Conservation (phyloP, 371 early-diverging fungal genomes). For the Haplosporangium sp. region DNA sequence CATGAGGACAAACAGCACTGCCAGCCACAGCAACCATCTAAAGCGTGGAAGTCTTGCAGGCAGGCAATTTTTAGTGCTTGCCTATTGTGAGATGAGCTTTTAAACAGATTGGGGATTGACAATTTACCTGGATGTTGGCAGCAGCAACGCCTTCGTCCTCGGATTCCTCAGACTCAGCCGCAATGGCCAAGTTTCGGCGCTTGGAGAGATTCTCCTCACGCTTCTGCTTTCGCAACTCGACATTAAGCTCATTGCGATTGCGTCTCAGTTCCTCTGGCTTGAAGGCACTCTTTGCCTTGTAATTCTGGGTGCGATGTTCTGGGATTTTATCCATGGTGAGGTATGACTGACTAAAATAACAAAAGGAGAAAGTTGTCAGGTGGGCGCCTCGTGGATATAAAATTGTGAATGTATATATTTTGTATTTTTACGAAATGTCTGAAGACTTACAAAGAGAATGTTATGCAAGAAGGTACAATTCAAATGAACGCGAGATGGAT, state of each 20-base stretch:
- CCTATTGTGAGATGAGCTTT: too few relatives aligned
- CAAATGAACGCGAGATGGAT: conserved; percentile 20
- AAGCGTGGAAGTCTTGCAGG: neutral
- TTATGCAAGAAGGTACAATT: neutral
- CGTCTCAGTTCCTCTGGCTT: conserved; percentile 94
- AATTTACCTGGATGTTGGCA: conserved; percentile 62
- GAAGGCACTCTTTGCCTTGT: conserved; percentile 89
- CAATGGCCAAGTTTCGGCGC: conserved; percentile 85
- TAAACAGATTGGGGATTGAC: neutral
- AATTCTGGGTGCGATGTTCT: conserved; percentile 77
- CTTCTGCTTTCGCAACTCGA: conserved; percentile 96
- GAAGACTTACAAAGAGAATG: conserved; percentile 7
- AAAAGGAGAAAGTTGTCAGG: neutral
- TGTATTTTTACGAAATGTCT: neutral
- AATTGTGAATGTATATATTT: too few relatives aligned
- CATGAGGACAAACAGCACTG: neutral
- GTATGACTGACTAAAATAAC: neutral
- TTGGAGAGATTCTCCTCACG: conserved; percentile 95
- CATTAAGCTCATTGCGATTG: conserved; percentile 92
- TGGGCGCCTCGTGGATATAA: neutral
- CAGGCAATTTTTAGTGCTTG: neutral
- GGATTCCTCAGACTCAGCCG: conserved; percentile 75
- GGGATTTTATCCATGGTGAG: conserved; percentile 64
- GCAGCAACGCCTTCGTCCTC: conserved; percentile 81
- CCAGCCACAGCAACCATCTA: neutral